Evolutionary conservation across 805 yeast species (phyloP), one percentile per base, ranked within the genome.

Genomic region (Metschnikowia anglica): DNA sequence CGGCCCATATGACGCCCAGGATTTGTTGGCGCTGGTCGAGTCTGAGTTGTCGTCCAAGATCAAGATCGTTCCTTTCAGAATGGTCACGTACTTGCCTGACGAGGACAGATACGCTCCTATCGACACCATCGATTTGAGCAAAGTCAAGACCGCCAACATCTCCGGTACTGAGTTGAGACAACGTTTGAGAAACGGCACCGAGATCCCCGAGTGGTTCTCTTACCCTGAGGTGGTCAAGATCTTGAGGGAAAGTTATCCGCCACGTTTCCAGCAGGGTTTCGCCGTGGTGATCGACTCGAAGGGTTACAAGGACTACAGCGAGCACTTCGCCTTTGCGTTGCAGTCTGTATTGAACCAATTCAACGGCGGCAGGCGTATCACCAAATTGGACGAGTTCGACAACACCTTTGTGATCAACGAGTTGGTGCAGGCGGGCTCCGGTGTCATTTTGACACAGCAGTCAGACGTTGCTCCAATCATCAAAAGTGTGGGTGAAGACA

Each of bases 1-100:
- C 62, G 98, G 97, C 16, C 96, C 98, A 11, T 91, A 90, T 62
- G 98, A 90, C 62, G 97, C 97, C 23, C 97, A 91, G 72, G 89
- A 80, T 26, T 73, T 91, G 43, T 95, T 90, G 49, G 88, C 82
- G 47, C 68, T 80, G 53, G 81, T 79, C 68, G 77, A 80, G 50
- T 78, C 75, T 49, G 97, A 90, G 69, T 76, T 90, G 49, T 87
- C 80, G 29, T 38, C 52, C 3, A 59, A 59, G 37, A 90, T 90
- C 59, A 86, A 84, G 62, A 91, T 90, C 52, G 97, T 91, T 36
- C 97, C 97, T 44, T 90, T 90, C 75, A 83, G 96, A 74, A 88
- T 87, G 95, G 96, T 90, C 56, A 90, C 98, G 13, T 90, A 90
- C 66, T 74, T 90, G 59, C 97, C 97, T 21, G 97, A 90, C 43